These are phyloP conservation scores for Suillus americanus DNA, from an alignment of 768 basidiomycete species.

Conservation along the genomic window DNA sequence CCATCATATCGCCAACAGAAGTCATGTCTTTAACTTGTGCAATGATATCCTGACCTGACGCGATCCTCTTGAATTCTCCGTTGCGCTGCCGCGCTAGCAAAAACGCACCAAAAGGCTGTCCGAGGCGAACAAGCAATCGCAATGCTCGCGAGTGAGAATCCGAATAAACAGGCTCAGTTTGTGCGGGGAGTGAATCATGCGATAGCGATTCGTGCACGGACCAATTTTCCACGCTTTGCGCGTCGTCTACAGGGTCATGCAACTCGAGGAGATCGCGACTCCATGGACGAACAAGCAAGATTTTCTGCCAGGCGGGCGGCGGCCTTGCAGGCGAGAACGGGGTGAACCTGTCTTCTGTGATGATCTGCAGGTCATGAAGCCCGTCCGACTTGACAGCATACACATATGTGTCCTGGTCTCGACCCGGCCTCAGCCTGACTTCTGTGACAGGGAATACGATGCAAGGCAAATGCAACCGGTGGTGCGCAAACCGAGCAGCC, in stretches of 20 bases:
- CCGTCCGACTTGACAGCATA: not conserved
- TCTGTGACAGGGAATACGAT: not conserved
- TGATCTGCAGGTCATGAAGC: not conserved
- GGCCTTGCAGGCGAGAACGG: not conserved
- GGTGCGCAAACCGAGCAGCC: not conserved
- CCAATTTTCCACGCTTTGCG: not conserved
- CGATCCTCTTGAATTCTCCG: not conserved
- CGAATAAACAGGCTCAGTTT: not conserved
- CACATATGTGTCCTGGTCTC: not conserved
- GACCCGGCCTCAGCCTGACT: not conserved
- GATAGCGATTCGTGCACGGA: not conserved
- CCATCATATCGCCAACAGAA: not conserved
- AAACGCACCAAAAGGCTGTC: not conserved
- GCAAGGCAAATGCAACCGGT: not conserved
- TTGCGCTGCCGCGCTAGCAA: not conserved
- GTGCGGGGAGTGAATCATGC: not conserved
- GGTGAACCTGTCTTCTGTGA: not conserved
- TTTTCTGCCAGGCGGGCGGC: not conserved
- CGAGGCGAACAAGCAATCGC: not conserved
- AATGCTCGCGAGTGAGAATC: not conserved
- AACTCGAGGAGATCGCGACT: not conserved
- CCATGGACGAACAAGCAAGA: not conserved
- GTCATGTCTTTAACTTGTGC: not conserved
- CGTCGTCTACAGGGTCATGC: not conserved
- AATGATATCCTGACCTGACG: not conserved